Base-by-base conservation (phyloP, 345 rosid genomes). In the Melaleuca alternifolia region DNA sequence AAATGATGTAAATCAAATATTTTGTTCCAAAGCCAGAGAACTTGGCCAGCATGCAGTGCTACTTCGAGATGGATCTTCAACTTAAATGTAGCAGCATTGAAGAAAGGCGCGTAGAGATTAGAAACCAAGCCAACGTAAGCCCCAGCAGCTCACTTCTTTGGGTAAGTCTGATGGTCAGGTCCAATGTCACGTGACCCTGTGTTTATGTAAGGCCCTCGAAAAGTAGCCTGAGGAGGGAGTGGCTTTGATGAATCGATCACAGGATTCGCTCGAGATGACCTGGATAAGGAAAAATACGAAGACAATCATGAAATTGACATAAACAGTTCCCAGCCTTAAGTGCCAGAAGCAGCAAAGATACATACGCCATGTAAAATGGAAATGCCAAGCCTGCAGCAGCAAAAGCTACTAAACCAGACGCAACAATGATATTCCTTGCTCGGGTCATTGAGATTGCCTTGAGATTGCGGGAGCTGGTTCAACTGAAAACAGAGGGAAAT, bases 341-440 rank as follows among this genome's bases (percentile, higher is more conserved):
- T 13, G 84, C 26, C 57, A 16, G 50, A 33, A 53, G 44, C 21
- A n/a, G 62, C 21, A 13, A 16, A 75, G 20, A 37, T 5, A 88
- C 99, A 93, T 90, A 94, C 99, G 94, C 99, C 93, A 97, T 93
- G 92, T 94, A 96, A 85, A 97, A 96, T 50, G 98, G 98, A 91
- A 96, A 96, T 3, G 98, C 94, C 90, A 97, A 90, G 86, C 99
- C 97, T 41, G 94, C 97, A 79, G 93, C 87, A 10, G 96, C 99
- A 90, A 97, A 97, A 87, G 92, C 90, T 75, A 96, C 88, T 84
- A 97, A 93, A 23, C 99, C 97, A 51, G 94, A 83, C 1, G 99
- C 99, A 87, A 97, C 96, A 26, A 94, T 77, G 14, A 86, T 86
- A 91, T 97, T 97, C 50, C 97, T 93, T 12, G 88, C 86, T 84